These are phyloP conservation scores for Saksenaea oblongispora DNA, from an alignment of 371 early-diverging fungal species.

Conservation along the genomic window DNA sequence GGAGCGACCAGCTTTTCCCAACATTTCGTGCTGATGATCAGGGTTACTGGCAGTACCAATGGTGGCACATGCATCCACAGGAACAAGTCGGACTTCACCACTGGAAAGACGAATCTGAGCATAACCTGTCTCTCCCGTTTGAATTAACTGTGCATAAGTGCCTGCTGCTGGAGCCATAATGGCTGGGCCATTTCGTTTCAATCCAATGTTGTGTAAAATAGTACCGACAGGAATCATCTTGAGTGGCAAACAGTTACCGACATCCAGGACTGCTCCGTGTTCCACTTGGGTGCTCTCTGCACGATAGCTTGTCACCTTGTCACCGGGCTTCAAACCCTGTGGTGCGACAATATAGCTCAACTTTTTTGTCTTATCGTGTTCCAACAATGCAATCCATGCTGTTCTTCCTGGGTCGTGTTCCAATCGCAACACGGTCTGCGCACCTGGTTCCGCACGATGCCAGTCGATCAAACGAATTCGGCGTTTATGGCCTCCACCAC, in stretches of 20 bases:
- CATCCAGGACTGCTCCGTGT: conserved; percentile 66
- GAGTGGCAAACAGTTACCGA: conserved; percentile 91
- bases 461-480: conserved; percentile 91
- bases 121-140: conserved; percentile 75
- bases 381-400: conserved; percentile 90
- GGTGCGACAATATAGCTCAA: conserved; percentile 88
- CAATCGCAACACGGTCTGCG: conserved; percentile 83
- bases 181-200: conserved; percentile 82
- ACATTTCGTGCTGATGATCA: conserved; percentile 85
- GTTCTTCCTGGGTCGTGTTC: conserved; percentile 96
- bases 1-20: conserved; percentile 92
- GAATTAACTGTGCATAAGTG: conserved; percentile 84
- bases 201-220: conserved; percentile 84
- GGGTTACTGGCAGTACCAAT: conserved; percentile 94
- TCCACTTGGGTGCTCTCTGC: conserved; percentile 7
- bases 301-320: conserved; percentile 47
- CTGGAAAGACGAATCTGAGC: conserved; percentile 88
- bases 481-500: conserved; percentile 94
- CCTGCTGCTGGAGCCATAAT: conserved; percentile 91
- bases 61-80: conserved; percentile 88
- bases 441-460: conserved; percentile 72
- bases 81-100: conserved; percentile 91
- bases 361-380: conserved; percentile 72
- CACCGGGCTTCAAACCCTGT: conserved; percentile 74
- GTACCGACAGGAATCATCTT: conserved; percentile 94